Evolutionary conservation across 805 yeast genomes (phyloP).

Genomic region (Yamadazyma phyllophila): DNA sequence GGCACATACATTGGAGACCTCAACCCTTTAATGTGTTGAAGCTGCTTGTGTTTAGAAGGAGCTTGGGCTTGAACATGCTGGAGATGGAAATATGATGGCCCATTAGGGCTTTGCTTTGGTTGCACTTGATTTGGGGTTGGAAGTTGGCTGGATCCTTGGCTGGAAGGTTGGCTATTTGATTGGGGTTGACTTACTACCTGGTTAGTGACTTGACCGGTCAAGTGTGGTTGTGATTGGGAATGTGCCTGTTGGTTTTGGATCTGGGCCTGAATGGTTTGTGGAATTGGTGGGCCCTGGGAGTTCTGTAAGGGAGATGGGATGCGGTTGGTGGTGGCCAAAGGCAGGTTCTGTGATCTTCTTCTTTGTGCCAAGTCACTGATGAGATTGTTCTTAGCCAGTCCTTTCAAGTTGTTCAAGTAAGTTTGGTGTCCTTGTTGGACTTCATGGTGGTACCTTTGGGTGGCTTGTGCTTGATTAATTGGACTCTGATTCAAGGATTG

Average conservation of each 20-base stretch:
- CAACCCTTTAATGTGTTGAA: slow-evolving; percentile 75
- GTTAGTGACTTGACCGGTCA: not conserved
- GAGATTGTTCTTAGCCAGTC: slow-evolving; percentile 9
- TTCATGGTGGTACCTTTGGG: slow-evolving; percentile 18
- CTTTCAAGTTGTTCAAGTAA: slow-evolving; percentile 13
- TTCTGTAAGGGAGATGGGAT: slow-evolving; percentile 5
- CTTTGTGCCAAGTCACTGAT: slow-evolving; percentile 20
- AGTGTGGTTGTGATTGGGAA: not conserved
- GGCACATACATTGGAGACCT: slow-evolving; percentile 88
- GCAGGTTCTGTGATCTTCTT: slow-evolving; percentile 13
- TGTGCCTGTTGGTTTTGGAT: not conserved
- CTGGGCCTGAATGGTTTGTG: not conserved
- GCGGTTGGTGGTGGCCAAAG: slow-evolving; percentile 1
- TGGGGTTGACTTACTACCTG: not conserved
- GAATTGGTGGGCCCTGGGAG: not conserved
- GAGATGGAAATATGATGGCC: not conserved
- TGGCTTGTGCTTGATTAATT: slow-evolving; percentile 1
- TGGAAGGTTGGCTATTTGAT: too few relatives aligned
- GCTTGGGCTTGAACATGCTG: slow-evolving; percentile 2
- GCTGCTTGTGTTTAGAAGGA: slow-evolving; percentile 20
- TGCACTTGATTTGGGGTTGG: too few relatives aligned
- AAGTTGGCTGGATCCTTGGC: too few relatives aligned
- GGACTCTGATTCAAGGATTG: not conserved
- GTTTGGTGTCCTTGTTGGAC: slow-evolving; percentile 12
- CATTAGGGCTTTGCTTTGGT: not conserved